Conservation (phyloP, 208 protist species). For the Crithidia mellificae region DNA sequence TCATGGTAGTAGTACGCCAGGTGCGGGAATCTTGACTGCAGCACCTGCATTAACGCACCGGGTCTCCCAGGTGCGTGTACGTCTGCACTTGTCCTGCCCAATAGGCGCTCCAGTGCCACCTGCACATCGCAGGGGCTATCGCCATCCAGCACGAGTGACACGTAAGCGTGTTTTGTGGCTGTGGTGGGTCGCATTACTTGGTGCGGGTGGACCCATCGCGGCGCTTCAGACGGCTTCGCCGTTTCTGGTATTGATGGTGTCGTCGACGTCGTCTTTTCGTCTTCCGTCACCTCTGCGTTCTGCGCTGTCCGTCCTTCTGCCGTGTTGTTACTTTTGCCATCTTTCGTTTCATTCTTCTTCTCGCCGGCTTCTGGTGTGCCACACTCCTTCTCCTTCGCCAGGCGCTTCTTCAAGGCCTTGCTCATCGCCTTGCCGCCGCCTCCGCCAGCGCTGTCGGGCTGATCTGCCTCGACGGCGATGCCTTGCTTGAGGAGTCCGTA, state of each 20-base stretch:
- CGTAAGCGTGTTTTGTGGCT: slow-evolving; percentile 53
- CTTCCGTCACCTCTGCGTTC: no score
- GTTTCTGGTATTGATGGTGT: neutral
- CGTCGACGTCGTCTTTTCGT: no score
- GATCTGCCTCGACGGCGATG: slow-evolving; percentile 43
- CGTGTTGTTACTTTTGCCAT: no score
- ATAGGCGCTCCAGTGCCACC: slow-evolving; percentile 40
- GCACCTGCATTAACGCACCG: slow-evolving; percentile 23
- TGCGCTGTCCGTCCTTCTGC: no score
- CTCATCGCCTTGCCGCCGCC: neutral
- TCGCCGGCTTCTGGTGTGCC: no score
- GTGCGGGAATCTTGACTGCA: slow-evolving; percentile 28
- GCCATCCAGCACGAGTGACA: slow-evolving; percentile 81
- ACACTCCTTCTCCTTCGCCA: neutral
- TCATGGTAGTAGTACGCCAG: slow-evolving; percentile 18
- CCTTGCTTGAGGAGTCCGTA: slow-evolving; percentile 74
- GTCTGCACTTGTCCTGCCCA: slow-evolving; percentile 18
- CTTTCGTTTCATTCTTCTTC: no score
- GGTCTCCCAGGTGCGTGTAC: slow-evolving; percentile 1
- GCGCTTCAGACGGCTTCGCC: neutral
- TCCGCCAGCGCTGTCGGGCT: neutral
- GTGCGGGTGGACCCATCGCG: slow-evolving; percentile 46
- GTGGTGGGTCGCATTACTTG: slow-evolving; percentile 61
- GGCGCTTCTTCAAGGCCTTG: neutral
- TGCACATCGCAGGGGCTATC: slow-evolving; percentile 48